Evolutionary conservation across 2,329 filamentous ascomycete genomes (phyloP).

Genomic region (Aureobasidium leucospermi): DNA sequence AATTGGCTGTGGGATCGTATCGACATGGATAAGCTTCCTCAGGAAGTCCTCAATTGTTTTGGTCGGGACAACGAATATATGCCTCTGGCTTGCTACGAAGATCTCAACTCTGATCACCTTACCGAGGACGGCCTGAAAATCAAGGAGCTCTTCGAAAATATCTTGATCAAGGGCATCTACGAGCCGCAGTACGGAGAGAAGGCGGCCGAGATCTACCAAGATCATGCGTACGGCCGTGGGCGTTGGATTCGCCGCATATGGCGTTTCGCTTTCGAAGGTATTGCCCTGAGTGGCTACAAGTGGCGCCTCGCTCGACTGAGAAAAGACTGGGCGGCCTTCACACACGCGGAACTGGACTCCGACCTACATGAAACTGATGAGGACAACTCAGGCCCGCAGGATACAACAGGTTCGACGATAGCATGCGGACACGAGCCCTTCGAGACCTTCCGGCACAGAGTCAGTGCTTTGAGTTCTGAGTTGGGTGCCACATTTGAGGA

Average conservation of each 20-base stretch:
- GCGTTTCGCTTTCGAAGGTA: too few species aligned
- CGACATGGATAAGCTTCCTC: not conserved
- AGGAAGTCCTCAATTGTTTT: not conserved
- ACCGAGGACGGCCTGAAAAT: not conserved
- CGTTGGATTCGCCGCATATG: too few species aligned
- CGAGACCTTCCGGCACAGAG: not conserved
- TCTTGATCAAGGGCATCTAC: not conserved
- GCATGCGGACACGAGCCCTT: not conserved
- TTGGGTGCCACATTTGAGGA: not conserved
- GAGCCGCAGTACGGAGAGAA: not conserved
- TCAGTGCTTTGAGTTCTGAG: not conserved
- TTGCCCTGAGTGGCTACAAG: too few species aligned
- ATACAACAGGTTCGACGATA: not conserved
- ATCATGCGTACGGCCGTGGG: too few species aligned
- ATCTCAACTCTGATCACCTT: not conserved
- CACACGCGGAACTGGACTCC: too few species aligned
- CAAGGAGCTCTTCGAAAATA: not conserved
- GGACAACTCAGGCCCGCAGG: too few species aligned
- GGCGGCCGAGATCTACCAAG: not conserved
- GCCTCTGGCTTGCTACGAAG: not conserved
- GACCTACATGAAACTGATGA: too few species aligned
- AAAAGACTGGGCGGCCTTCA: too few species aligned
- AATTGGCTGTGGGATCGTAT: too few species aligned
- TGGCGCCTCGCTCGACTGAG: too few species aligned
- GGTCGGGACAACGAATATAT: not conserved